Evolutionary conservation across 257 asterid species (phyloP).

Genomic region (Ophiorrhiza pumila): DNA sequence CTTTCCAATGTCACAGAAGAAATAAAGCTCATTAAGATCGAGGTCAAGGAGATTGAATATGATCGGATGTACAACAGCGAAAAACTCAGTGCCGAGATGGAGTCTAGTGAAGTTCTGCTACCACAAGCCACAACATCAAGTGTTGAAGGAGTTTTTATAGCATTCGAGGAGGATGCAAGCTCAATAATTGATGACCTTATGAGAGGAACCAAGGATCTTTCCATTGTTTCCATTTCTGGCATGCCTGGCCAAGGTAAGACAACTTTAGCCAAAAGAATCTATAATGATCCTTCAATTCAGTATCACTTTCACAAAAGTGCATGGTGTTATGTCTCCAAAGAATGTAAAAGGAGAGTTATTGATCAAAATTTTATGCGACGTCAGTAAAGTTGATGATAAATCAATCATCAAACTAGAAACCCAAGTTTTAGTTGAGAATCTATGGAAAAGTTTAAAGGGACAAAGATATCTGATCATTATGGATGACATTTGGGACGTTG

Average conservation of each 20-base stretch:
- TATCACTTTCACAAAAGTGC: conserved; percentile 19
- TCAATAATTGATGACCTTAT: too few species aligned
- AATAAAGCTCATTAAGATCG: not conserved
- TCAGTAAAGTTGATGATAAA: not conserved
- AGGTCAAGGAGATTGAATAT: not conserved
- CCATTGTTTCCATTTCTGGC: too few species aligned
- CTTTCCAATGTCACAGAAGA: not conserved
- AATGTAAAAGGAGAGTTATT: not conserved
- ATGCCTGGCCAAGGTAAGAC: too few species aligned
- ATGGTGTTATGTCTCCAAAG: conserved; percentile 25
- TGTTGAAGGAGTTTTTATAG: not conserved
- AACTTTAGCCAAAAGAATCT: conserved; percentile 25
- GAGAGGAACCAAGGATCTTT: too few species aligned
- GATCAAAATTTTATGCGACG: not conserved
- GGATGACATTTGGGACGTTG: conserved; percentile 34
- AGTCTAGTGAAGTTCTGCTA: not conserved
- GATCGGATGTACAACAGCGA: not conserved
- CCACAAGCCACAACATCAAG: not conserved
- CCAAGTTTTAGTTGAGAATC: not conserved
- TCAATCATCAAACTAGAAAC: not conserved
- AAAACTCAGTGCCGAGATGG: too few species aligned
- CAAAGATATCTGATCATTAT: conserved; percentile 29
- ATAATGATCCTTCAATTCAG: not conserved
- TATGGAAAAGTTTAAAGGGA: conserved; percentile 16
- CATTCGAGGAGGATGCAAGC: conserved; percentile 8